Base-by-base conservation (phyloP, 2,329 filamentous ascomycete genomes). In the Bipolaris oryzae region DNA sequence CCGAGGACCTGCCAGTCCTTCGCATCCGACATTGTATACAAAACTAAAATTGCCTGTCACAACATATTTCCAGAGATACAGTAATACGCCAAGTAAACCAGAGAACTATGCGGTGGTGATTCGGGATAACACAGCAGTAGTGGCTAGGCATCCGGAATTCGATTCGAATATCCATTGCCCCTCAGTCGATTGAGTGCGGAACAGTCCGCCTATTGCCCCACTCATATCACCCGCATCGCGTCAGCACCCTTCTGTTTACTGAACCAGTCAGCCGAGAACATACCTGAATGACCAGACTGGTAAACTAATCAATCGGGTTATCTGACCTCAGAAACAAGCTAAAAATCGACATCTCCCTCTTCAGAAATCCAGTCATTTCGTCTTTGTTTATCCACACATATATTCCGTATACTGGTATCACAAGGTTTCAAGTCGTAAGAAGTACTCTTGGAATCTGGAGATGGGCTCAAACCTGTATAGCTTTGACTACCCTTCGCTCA, bases 401-500 rank as follows among this genome's bases (percentile, higher is more conserved):
- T 25, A 10, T 15, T 16, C 18, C 9, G 9, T 28, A n/a, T 20
- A 18, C 23, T 9, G 11, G n/a, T 10, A 39, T 16, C 7, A 28
- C 25, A 13, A 28, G 9, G 5, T 25, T 10, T 25, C 6, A 20
- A 31, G 1, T n/a, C 9, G 2, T 6, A 3, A 5, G 13, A 9
- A 18, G 34, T 7, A 15, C 1, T 16, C 21, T 16, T 18, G 38
- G 15, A n/a, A 21, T 35, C 23, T 21, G 16, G 57, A 33, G 0
- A 68, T 68, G 65, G 56, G 46, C 23, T 58, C 58, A 6, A 49
- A 25, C 28, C 15, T 43, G 3, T 46, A 7, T n/a, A 33, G 15
- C 15, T 67, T 67, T 25, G 60, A 67, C 33, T 67, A 64, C 11
- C 33, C 54, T 5, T 66, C 64, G 16, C 55, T 68, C 43, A 68